A percentile compares a stretch with the other conserved stretches of the same genome.
These are phyloP conservation scores for Fistulifera pelliculosa DNA, from an alignment of 108 stramenopile species.

Conservation along the genomic window DNA sequence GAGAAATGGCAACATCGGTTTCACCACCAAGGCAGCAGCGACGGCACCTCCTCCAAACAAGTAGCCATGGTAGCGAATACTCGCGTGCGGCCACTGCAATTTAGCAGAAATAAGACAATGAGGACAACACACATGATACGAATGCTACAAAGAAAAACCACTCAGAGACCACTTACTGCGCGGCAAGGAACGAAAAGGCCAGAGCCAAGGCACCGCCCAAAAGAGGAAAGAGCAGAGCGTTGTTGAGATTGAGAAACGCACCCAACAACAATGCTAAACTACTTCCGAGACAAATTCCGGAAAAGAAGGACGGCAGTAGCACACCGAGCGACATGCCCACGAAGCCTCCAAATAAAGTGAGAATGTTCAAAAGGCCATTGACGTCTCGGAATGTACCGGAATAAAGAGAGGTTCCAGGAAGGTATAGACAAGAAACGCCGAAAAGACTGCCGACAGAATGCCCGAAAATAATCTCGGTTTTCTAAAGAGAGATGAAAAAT, in stretches of 20 bases:
- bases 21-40: slow-evolving; percentile 32
- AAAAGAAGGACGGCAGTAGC: slow-evolving; percentile 41
- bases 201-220: slow-evolving; percentile 19
- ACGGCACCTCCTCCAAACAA: slow-evolving; percentile 53
- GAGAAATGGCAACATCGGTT: slow-evolving; percentile 19
- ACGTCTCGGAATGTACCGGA: slow-evolving; percentile 39
- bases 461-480: slow-evolving; percentile 37
- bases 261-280: slow-evolving; percentile 28
- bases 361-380: slow-evolving; percentile 44
- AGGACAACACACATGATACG: too few species aligned
- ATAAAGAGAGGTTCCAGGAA: slow-evolving; percentile 46
- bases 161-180: slow-evolving; percentile 21
- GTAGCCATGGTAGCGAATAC: slow-evolving; percentile 41
- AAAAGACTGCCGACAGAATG: slow-evolving; percentile 24
- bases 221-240: slow-evolving; percentile 25
- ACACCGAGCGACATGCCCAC: slow-evolving; percentile 62
- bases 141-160: too few species aligned
- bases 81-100: slow-evolving; percentile 25
- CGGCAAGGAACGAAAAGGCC: slow-evolving; percentile 20
- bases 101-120: slow-evolving; percentile 8
- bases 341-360: slow-evolving; percentile 34
- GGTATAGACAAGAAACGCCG: slow-evolving; percentile 29
- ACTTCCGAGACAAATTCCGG: slow-evolving; percentile 51
- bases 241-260: slow-evolving; percentile 9
- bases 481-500: neutral